Percentiles rank a stretch among this genome's conserved stretches.
Conservation (phyloP, 768 basidiomycete genomes). For the Boletus reticuloceps region DNA sequence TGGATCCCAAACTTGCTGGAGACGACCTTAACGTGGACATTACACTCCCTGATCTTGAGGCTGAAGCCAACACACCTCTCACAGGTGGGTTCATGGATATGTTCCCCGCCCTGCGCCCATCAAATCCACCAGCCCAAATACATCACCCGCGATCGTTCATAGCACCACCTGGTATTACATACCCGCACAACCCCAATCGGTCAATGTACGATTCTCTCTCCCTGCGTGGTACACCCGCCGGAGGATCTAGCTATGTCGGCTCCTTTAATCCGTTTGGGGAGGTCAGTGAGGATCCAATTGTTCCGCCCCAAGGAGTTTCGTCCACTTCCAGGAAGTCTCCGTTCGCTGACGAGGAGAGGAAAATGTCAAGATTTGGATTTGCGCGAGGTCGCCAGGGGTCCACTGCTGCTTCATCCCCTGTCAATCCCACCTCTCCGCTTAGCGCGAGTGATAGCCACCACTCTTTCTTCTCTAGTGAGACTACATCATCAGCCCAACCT, state of each 20-base stretch:
- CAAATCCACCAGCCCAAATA: conserved; percentile 18
- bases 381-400: conserved; percentile 69
- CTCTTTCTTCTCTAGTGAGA: conserved; percentile 43
- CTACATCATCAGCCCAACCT: conserved; percentile 36
- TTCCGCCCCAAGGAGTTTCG: conserved; percentile 28
- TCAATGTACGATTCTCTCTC: conserved; percentile 56
- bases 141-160: conserved; percentile 36
- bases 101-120: conserved; percentile 59
- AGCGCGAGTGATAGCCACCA: conserved; percentile 49
- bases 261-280: conserved; percentile 84
- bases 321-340: conserved; percentile 38
- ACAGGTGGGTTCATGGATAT: conserved; percentile 64
- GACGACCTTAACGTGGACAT: conserved; percentile 39
- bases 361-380: conserved; percentile 79
- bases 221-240: conserved; percentile 38
- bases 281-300: conserved; percentile 43
- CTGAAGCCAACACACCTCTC: conserved; percentile 53
- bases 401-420: conserved; percentile 55
- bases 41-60: conserved; percentile 47
- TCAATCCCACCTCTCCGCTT: conserved; percentile 54
- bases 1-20: conserved; percentile 73
- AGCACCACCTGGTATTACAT: conserved; percentile 53
- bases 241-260: conserved; percentile 58
- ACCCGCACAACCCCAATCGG: conserved; percentile 45
- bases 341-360: conserved; percentile 57